Base-by-base conservation (phyloP, 129 eudicot genomes). In the Tagetes erecta region DNA sequence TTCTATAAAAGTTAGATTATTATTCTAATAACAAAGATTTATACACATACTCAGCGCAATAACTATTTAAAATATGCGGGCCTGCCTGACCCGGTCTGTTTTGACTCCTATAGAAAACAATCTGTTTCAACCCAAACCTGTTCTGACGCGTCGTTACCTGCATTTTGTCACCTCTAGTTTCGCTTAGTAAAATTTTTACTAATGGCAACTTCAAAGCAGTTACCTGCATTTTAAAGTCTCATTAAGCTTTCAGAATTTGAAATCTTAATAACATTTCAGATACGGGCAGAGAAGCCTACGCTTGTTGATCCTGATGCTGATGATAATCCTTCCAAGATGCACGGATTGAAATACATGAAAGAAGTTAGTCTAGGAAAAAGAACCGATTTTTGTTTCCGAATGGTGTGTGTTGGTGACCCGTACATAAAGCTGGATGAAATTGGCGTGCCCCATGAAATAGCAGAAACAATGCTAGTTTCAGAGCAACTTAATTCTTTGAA, bases 381-480 rank as follows among this genome's bases (percentile, higher is more conserved):
- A 65, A 83, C 86, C n/a, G 91, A 88, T 67, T 91, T 90, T 76
- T 72, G 80, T 70, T 86, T 94, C 68, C 87, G 98, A 30, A 83
- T 91, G 96, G 98, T 94, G 6, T 91, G 93, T 6, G 84, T 89
- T 20, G 98, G 98, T 13, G 98, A 94, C 80, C 91, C 98, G 1
- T 72, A 78, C 62, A 74, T 94, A 44, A 86, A 84, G 67, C 79
- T 94, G 8, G 79, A 76, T 49, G 98, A 94, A 84, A 85, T 94
- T 27, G 98, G 97, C 0, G 65, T 94, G 6, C 97, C 98, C 0
- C 51, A 66, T 14, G 83, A 86, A 30, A 71, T 94, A 50, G 94
- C 98, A 0, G 93, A 86, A 36, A 76, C 71, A 12, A 79, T 94
- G 86, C 73, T 81, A 13, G 78, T 94, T 13, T 78, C 93, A 0